phyloP scores from a whole-genome alignment of 768 basidiomycete genomes.

The Lentinula detonsa region DNA sequence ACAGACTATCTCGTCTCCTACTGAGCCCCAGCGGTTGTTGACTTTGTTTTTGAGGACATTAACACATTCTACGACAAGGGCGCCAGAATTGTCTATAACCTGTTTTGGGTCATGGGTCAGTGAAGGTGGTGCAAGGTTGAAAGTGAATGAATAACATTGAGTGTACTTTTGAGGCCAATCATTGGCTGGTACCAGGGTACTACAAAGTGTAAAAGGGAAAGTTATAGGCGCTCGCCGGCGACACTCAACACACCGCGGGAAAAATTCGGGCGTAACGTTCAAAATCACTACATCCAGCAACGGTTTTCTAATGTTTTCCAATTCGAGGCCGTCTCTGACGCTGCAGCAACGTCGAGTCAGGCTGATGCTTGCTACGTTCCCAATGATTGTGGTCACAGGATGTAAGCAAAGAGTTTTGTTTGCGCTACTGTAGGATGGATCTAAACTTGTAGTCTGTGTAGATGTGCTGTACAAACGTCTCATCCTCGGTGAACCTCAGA shows the following conservation, averaged over 20 bases:
- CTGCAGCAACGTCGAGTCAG: slow-evolving; percentile 2
- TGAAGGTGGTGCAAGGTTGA: not conserved
- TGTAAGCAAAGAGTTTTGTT: not conserved
- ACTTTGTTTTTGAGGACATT: slow-evolving; percentile 96
- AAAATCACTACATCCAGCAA: no score
- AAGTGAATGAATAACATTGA: slow-evolving; percentile 55
- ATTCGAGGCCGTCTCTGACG: not conserved
- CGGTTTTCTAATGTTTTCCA: not conserved
- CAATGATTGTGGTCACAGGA: slow-evolving; percentile 6
- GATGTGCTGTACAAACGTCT: slow-evolving; percentile 6
- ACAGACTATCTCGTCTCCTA: slow-evolving; percentile 94
- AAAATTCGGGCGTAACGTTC: no score
- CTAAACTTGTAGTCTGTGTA: not conserved
- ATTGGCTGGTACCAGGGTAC: slow-evolving; percentile 30
- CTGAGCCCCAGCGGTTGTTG: slow-evolving; percentile 88
- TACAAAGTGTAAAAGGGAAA: not conserved
- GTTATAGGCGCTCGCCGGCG: not conserved
- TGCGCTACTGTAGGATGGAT: not conserved
- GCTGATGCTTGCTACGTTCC: slow-evolving; percentile 3
- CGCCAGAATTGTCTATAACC: slow-evolving; percentile 98
- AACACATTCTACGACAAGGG: slow-evolving; percentile 90
- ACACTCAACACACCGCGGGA: no score
- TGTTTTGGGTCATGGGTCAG: slow-evolving; percentile 20
- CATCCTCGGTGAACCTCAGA: not conserved
- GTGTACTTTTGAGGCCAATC: slow-evolving; percentile 92